Conservation (phyloP, 2,329 filamentous ascomycete genomes). For the Paradendryphiella salina region DNA sequence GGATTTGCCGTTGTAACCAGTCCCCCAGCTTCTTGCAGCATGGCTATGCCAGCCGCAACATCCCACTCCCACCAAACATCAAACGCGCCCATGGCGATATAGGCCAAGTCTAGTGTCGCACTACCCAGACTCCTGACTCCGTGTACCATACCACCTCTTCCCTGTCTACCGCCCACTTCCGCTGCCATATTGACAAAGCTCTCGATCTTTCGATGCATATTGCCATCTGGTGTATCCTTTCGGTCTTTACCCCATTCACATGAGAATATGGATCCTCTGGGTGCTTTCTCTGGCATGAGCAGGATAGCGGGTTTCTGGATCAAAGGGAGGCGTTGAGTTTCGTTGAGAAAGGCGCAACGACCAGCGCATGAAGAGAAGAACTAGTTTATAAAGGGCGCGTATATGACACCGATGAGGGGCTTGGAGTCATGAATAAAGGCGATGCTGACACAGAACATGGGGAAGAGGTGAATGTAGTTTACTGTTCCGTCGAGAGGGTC, state of each 20-base stretch:
- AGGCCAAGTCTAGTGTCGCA: conserved; percentile 74
- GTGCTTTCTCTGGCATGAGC: conserved; percentile 65
- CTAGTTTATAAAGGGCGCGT: conserved; percentile 70
- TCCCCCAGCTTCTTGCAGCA: conserved; percentile 73
- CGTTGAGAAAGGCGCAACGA: conserved; percentile 70
- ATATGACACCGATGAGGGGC: conserved; percentile 71
- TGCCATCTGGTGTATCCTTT: conserved; percentile 66
- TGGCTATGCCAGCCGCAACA: conserved; percentile 73
- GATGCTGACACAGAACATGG: conserved; percentile 81
- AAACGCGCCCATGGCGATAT: conserved; percentile 73
- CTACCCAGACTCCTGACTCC: conserved; percentile 72
- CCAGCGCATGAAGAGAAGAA: conserved; percentile 69
- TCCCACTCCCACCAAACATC: conserved; percentile 90
- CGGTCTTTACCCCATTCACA: conserved; percentile 83
- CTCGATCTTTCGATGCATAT: conserved; percentile 71
- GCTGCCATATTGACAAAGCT: conserved; percentile 76
- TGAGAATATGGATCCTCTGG: conserved; percentile 70
- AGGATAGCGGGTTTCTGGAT: conserved; percentile 62
- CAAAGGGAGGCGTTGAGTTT: conserved; percentile 65
- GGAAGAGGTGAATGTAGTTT: conserved; percentile 79
- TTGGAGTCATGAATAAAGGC: conserved; percentile 64
- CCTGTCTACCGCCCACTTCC: conserved; percentile 63
- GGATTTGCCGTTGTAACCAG: conserved; percentile 75
- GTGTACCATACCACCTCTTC: conserved; percentile 78
- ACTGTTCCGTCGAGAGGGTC: conserved; percentile 80